phyloP scores from a whole-genome alignment of 2,329 filamentous ascomycete species.

The Periconia sp. region DNA sequence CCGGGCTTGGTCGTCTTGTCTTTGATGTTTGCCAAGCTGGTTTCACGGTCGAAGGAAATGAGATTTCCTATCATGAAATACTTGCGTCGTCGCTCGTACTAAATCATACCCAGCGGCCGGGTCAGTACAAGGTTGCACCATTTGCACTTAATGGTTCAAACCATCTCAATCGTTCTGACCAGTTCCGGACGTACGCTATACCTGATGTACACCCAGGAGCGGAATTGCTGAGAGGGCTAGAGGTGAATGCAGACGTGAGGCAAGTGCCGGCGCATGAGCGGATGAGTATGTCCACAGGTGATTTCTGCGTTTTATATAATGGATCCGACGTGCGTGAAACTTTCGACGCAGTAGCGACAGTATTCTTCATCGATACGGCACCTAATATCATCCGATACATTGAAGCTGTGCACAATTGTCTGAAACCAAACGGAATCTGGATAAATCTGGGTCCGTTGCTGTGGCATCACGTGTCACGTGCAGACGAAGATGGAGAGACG shows the following conservation, averaged over 20 bases:
- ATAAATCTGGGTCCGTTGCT: constrained; percentile 89
- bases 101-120: constrained; percentile 66
- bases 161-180: constrained; percentile 73
- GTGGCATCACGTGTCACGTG: constrained; percentile 90
- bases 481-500: constrained; percentile 19
- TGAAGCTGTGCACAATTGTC: constrained; percentile 78
- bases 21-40: constrained; percentile 82
- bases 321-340: constrained; percentile 63
- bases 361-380: constrained; percentile 97
- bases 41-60: constrained; percentile 81
- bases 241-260: too few species aligned
- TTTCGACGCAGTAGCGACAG: constrained; percentile 85
- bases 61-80: constrained; percentile 97
- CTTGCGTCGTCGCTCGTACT: constrained; percentile 80
- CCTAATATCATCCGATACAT: constrained; percentile 92
- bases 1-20: constrained; percentile 85
- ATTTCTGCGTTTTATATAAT: constrained; percentile 88
- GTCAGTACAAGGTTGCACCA: constrained; percentile 77
- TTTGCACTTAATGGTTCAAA: constrained; percentile 92
- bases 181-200: constrained; percentile 74
- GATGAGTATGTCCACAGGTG: constrained; percentile 93
- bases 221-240: constrained; percentile 35
- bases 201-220: constrained; percentile 70
- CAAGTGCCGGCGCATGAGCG: constrained; percentile 60
- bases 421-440: constrained; percentile 79